Percentiles rank a stretch among this genome's conserved stretches.
Evolutionary conservation across 108 stramenopile genomes (phyloP).

Genomic region (Cyclotella cryptica): DNA sequence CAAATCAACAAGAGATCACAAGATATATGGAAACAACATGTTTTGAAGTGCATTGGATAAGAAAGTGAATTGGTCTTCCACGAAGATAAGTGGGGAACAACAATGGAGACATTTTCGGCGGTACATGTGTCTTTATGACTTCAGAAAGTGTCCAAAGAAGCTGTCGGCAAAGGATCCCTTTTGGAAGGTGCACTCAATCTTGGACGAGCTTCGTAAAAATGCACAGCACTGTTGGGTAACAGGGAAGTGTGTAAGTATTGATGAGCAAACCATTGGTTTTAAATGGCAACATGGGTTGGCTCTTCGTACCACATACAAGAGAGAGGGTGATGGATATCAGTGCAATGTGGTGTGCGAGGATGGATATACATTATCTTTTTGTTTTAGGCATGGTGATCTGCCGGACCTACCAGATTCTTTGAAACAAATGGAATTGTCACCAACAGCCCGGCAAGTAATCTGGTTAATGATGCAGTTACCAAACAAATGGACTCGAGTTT

Average conservation of each 20-base stretch:
- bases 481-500: constrained; percentile 22
- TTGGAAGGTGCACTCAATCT: constrained; percentile 10
- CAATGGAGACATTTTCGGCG: constrained; percentile 1
- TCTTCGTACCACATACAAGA: constrained; percentile 35
- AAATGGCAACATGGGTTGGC: constrained; percentile 25
- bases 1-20: neutral
- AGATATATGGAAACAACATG: neutral
- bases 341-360: constrained; percentile 36
- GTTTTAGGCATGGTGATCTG: constrained; percentile 16
- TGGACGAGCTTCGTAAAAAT: neutral
- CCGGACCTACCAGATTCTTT: too few relatives aligned
- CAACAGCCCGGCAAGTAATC: too few relatives aligned
- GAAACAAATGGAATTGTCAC: constrained; percentile 12
- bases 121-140: constrained; percentile 15
- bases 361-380: constrained; percentile 28
- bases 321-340: constrained; percentile 46
- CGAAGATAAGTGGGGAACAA: neutral
- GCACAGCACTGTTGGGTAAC: constrained; percentile 12
- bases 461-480: constrained; percentile 3
- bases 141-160: neutral
- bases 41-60: neutral
- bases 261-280: constrained; percentile 47
- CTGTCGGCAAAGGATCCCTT: constrained; percentile 4
- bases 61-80: neutral
- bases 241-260: constrained; percentile 29